Conservation (phyloP, 129 eudicot genomes). For the Calendula officinalis region DNA sequence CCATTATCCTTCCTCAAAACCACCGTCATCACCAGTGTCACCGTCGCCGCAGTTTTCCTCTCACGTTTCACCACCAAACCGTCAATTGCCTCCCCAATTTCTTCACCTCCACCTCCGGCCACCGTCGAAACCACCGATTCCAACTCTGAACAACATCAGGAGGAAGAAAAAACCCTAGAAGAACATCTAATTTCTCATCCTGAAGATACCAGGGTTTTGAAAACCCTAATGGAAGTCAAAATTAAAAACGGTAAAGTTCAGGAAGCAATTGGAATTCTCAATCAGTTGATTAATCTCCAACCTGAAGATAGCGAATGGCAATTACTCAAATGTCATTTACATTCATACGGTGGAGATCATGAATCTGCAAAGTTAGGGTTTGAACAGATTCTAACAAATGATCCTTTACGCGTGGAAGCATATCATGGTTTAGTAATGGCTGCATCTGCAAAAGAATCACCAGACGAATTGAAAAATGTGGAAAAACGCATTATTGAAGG, state of each 20-base stretch:
- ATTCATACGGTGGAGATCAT: slow-evolving; percentile 42
- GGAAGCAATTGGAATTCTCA: slow-evolving; percentile 53
- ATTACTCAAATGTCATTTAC: slow-evolving; percentile 51
- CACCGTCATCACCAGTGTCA: slow-evolving; percentile 47
- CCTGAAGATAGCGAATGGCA: slow-evolving; percentile 69
- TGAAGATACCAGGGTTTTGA: slow-evolving; percentile 44
- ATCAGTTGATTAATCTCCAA: slow-evolving; percentile 53
- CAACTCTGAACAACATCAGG: slow-evolving; percentile 2
- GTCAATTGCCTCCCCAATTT: slow-evolving; percentile 33
- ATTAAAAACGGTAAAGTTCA: slow-evolving; percentile 46
- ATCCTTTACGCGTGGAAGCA: slow-evolving; percentile 74
- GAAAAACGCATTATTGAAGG: slow-evolving; percentile 52
- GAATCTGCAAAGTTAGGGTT: slow-evolving; percentile 57
- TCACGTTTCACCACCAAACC: slow-evolving; percentile 44
- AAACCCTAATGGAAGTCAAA: slow-evolving; percentile 51
- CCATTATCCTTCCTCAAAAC: slow-evolving; percentile 40
- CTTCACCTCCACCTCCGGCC: slow-evolving; percentile 32
- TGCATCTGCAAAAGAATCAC: slow-evolving; percentile 52
- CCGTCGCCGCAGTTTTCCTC: slow-evolving; percentile 46
- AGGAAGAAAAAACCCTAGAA: slow-evolving; percentile 46
- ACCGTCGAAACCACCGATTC: slow-evolving; percentile 34
- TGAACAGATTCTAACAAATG: slow-evolving; percentile 50
- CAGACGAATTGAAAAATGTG: slow-evolving; percentile 37
- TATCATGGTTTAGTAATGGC: slow-evolving; percentile 80
- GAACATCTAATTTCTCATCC: slow-evolving; percentile 43